A percentile compares a stretch with the other conserved stretches of the same genome.
phyloP scores from a whole-genome alignment of 768 basidiomycete species.

The Tephrocybe sp. region DNA sequence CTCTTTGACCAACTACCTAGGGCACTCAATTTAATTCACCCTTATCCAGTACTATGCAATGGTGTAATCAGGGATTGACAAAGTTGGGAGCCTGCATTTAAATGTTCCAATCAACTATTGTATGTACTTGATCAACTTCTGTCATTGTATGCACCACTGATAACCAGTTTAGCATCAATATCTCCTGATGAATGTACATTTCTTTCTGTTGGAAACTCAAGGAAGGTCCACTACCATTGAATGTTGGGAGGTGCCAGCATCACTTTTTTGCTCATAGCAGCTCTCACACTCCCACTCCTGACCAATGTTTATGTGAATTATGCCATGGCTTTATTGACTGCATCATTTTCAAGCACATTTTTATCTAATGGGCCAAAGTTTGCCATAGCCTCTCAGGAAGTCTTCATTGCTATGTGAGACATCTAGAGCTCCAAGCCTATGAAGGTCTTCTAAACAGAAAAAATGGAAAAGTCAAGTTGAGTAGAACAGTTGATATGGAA shows the following conservation, averaged over 20 bases:
- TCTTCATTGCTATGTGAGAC: slow-evolving; percentile 80
- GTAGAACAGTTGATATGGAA: too few species aligned
- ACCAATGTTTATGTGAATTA: slow-evolving; percentile 37
- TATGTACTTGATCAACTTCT: slow-evolving; percentile 34
- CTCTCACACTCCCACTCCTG: slow-evolving; percentile 68
- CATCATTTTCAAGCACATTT: slow-evolving; percentile 82
- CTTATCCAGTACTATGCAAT: slow-evolving; percentile 33
- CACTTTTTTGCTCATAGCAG: slow-evolving; percentile 64
- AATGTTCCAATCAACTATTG: slow-evolving; percentile 82
- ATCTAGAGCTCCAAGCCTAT: slow-evolving; percentile 71
- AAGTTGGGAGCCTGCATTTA: slow-evolving; percentile 55
- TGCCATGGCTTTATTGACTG: slow-evolving; percentile 49
- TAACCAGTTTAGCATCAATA: slow-evolving; percentile 64
- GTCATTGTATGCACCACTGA: slow-evolving; percentile 5
- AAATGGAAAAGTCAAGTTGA: too few species aligned
- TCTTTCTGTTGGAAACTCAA: slow-evolving; percentile 89
- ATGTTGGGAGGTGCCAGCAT: slow-evolving; percentile 64
- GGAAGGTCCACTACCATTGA: slow-evolving; percentile 79
- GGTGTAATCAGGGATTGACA: slow-evolving; percentile 38
- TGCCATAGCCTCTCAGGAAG: slow-evolving; percentile 82
- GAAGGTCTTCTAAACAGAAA: slow-evolving; percentile 65
- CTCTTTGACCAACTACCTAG: slow-evolving; percentile 18
- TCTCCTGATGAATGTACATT: slow-evolving; percentile 87
- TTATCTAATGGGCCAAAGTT: slow-evolving; percentile 75
- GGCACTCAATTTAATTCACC: slow-evolving; percentile 39